phyloP scores from a whole-genome alignment of 345 rosid genomes.

The Crucihimalaya himalaica region DNA sequence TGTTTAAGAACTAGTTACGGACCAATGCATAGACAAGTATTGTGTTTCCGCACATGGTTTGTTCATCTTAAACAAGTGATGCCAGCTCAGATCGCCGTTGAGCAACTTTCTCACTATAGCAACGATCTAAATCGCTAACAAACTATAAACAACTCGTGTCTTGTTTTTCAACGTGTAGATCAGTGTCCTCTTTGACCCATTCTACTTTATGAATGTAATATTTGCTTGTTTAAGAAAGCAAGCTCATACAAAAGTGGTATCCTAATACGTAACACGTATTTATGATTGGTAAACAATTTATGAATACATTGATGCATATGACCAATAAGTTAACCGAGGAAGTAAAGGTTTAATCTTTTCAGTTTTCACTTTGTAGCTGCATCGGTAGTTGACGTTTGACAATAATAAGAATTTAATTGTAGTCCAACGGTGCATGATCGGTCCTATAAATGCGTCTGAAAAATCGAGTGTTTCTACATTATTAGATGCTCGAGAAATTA shows the following conservation, averaged over 20 bases:
- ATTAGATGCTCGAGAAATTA: neutral
- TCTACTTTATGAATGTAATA: neutral
- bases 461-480: neutral
- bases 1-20: neutral
- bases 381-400: neutral
- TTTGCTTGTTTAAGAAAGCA: neutral
- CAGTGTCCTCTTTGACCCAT: neutral
- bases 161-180: neutral
- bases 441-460: neutral
- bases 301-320: neutral
- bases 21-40: too few relatives aligned
- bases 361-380: neutral
- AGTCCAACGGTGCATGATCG: neutral
- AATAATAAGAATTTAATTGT: neutral
- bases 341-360: neutral
- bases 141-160: neutral
- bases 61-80: constrained; percentile 18
- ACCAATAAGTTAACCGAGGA: neutral
- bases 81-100: constrained; percentile 3
- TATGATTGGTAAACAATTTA: neutral
- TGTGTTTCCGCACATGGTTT: constrained; percentile 16
- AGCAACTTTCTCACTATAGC: constrained; percentile 5
- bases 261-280: neutral
- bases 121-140: neutral
- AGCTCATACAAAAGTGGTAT: neutral